These are phyloP conservation scores for Lachancea dasiensis DNA, from an alignment of 805 yeast genomes.

Conservation along the genomic window DNA sequence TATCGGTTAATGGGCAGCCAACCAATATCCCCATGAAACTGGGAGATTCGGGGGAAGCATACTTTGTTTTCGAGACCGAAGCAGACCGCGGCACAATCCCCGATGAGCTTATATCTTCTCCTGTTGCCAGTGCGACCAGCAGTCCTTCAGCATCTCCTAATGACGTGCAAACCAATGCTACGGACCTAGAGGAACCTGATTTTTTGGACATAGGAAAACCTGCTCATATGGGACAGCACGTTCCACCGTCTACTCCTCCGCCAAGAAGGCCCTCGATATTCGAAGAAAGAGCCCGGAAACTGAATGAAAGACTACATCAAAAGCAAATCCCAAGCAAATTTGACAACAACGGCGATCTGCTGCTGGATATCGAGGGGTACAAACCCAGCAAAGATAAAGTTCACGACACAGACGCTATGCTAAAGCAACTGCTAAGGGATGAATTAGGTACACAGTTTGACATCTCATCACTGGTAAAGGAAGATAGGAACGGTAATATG, in stretches of 20 bases:
- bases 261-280: constrained; percentile 13
- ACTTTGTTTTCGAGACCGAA: constrained; percentile 87
- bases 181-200: constrained; percentile 30
- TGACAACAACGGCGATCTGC: constrained; percentile 83
- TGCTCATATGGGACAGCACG: constrained; percentile 1
- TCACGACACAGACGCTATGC: constrained; percentile 66
- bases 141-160: constrained; percentile 47
- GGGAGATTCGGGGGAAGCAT: constrained; percentile 97
- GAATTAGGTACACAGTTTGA: constrained; percentile 59
- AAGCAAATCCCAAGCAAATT: constrained; percentile 83
- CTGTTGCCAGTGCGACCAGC: constrained; percentile 61
- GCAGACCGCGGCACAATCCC: constrained; percentile 58
- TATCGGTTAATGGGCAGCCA: constrained; percentile 73
- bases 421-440: constrained; percentile 66
- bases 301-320: constrained; percentile 58
- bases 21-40: constrained; percentile 91
- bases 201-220: constrained; percentile 25
- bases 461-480: constrained; percentile 40
- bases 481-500: constrained; percentile 63
- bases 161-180: constrained; percentile 4
- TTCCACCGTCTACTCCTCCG: constrained; percentile 10
- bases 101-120: constrained; percentile 73
- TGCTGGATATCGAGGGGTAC: constrained; percentile 93
- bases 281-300: constrained; percentile 30
- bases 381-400: constrained; percentile 78